Conservation (phyloP, 164 flowering plant species). For the Macadamia integrifolia region DNA sequence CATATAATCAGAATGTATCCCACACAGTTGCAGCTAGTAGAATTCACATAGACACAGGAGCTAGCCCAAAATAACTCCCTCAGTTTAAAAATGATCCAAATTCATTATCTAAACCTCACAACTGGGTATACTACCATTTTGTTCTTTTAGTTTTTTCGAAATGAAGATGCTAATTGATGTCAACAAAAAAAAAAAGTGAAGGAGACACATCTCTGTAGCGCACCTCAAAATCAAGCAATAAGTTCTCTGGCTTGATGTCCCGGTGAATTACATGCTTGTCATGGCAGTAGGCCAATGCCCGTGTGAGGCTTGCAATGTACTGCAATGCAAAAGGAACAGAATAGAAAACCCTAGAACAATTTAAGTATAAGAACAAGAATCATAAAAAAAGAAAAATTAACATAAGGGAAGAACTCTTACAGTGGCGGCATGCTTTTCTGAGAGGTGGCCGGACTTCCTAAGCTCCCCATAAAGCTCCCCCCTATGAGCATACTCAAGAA, state of each 20-base stretch:
- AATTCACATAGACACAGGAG: not conserved
- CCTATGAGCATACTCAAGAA: conserved; percentile 80
- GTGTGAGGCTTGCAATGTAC: conserved; percentile 83
- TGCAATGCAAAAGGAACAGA: conserved; percentile 14
- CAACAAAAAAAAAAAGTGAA: not conserved
- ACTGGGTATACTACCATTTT: not conserved
- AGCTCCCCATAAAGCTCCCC: conserved; percentile 80
- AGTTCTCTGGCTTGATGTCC: conserved; percentile 95
- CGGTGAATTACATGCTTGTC: conserved; percentile 92
- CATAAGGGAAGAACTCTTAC: conserved; percentile 24
- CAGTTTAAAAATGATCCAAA: not conserved
- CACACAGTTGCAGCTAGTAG: no score
- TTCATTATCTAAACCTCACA: no score
- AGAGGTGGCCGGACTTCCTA: conserved; percentile 37
- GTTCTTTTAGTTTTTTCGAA: not conserved
- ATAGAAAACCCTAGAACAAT: conserved; percentile 1
- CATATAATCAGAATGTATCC: no score
- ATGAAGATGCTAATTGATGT: not conserved
- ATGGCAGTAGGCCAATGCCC: conserved; percentile 87
- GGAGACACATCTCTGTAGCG: not conserved
- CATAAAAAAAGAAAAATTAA: not conserved
- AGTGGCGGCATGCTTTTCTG: conserved; percentile 78
- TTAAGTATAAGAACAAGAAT: not conserved
- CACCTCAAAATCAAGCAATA: conserved; percentile 92
- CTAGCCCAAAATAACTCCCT: not conserved